phyloP scores from a whole-genome alignment of 208 protist genomes.

The Naegleria gruberi region DNA sequence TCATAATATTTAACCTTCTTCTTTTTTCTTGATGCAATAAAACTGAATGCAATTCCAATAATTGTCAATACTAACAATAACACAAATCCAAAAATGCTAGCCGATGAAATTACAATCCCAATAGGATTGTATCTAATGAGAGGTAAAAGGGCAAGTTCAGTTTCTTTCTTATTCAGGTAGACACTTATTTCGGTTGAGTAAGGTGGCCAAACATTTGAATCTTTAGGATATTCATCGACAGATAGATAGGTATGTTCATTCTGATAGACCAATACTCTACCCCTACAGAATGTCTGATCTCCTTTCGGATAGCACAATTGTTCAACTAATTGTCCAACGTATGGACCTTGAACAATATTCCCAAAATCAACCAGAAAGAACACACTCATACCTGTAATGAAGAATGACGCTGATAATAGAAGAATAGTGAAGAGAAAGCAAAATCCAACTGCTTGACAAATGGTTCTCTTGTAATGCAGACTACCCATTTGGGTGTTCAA shows the following conservation, averaged over 20 bases:
- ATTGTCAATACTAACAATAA: neutral
- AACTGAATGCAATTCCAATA: neutral
- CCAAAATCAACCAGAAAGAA: neutral
- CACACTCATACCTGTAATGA: neutral
- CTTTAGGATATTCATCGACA: neutral
- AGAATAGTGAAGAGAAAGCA: neutral
- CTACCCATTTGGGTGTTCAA: neutral
- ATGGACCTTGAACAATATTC: neutral
- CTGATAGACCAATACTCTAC: neutral
- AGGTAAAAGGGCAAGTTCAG: neutral
- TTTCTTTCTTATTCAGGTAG: neutral
- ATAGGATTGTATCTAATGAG: neutral
- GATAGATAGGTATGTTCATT: neutral
- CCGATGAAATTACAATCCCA: neutral
- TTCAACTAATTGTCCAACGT: neutral
- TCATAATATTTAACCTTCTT: neutral
- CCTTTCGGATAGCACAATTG: neutral
- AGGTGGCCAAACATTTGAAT: neutral
- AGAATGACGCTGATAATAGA: neutral
- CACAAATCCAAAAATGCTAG: neutral
- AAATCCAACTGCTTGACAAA: neutral
- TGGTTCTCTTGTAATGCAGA: neutral
- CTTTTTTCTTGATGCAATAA: neutral
- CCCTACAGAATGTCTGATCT: neutral
- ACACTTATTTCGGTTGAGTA: neutral